phyloP scores from a whole-genome alignment of 2,329 filamentous ascomycete species.

The Fragosphaeria purpurea region DNA sequence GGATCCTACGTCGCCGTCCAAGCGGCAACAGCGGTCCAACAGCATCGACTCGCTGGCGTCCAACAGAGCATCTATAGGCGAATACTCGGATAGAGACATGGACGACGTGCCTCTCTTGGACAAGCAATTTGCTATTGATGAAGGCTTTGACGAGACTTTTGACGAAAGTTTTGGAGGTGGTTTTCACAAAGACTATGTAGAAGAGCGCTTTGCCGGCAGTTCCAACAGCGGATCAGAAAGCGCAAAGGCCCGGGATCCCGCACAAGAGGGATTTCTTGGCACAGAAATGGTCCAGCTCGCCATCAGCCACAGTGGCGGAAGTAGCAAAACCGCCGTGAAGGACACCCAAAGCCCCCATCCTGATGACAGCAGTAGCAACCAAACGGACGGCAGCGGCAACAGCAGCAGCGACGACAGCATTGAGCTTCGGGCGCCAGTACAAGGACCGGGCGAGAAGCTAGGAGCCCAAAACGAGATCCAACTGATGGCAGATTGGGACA shows the following conservation, averaged over 20 bases:
- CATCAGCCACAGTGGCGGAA: background rate
- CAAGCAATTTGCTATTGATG: background rate
- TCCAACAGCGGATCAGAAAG: too few species aligned
- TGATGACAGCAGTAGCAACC: background rate
- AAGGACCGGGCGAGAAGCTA: too few species aligned
- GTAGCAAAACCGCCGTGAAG: background rate
- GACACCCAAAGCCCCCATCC: too few species aligned
- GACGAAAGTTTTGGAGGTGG: too few species aligned
- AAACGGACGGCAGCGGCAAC: background rate
- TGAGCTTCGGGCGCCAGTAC: too few species aligned
- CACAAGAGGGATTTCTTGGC: background rate
- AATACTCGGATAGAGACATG: constrained; percentile 23
- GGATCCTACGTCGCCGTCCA: constrained; percentile 28
- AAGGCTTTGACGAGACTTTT: too few species aligned
- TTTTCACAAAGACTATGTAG: too few species aligned
- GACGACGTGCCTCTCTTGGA: constrained; percentile 8
- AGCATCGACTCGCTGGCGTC: constrained; percentile 38
- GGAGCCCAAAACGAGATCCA: background rate
- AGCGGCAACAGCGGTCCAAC: constrained; percentile 35
- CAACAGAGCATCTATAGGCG: constrained; percentile 31
- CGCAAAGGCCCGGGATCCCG: too few species aligned
- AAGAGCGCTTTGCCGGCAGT: too few species aligned
- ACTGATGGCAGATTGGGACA: constrained; percentile 14
- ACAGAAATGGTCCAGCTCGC: constrained; percentile 13
- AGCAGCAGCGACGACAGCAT: background rate